phyloP scores from a whole-genome alignment of 2,329 filamentous ascomycete species.

The Aureobasidium sp. region DNA sequence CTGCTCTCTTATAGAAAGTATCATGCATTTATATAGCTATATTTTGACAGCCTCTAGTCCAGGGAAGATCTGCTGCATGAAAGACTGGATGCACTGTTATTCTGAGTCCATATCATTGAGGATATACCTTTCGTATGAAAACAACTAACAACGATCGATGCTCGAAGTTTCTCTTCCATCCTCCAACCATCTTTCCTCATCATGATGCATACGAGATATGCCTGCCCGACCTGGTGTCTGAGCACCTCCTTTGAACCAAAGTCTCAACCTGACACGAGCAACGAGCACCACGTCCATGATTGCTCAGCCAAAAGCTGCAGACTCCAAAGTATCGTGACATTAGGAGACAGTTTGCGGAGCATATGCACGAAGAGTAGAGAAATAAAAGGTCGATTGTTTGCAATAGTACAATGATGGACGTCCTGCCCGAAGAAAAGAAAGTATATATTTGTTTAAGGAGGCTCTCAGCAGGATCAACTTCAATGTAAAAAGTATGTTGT shows the following conservation, averaged over 20 bases:
- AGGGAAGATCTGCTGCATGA: no score
- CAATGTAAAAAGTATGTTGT: not conserved
- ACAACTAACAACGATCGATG: no score
- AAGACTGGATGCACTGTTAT: no score
- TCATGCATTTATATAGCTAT: no score
- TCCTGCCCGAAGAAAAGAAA: not conserved
- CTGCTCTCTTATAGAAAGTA: no score
- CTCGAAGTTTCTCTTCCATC: no score
- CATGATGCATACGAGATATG: not conserved
- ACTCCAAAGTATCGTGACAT: not conserved
- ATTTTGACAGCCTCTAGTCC: no score
- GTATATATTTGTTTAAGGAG: no score
- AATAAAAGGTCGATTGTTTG: not conserved
- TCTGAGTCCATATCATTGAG: no score
- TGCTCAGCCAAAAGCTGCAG: not conserved
- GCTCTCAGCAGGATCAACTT: no score
- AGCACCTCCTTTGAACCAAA: not conserved
- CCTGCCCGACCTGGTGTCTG: not conserved
- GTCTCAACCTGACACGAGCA: not conserved
- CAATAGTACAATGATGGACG: not conserved
- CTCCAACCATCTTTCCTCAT: no score
- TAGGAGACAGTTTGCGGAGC: not conserved
- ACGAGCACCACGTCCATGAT: not conserved
- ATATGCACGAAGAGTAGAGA: not conserved
- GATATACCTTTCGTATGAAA: no score